Conservation (phyloP, 1,284 basidiomycete genomes). For the Moesziomyces parantarcticus region DNA sequence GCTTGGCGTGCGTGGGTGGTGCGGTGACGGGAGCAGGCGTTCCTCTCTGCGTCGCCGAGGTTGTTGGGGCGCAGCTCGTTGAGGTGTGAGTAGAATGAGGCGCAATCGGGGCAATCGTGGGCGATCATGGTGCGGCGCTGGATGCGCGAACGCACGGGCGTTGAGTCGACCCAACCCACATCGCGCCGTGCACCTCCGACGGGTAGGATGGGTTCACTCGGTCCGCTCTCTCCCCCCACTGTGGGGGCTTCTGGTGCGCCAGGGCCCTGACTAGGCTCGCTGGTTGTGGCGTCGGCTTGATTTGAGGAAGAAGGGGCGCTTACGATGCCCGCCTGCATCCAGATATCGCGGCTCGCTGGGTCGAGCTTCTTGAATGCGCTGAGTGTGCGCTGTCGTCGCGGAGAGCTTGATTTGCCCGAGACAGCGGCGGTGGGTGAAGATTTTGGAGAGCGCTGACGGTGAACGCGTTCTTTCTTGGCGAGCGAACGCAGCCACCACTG, state of each 20-base stretch:
- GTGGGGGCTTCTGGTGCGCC: too few species aligned
- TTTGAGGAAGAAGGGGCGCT: neutral
- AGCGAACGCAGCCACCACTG: conserved; percentile 32
- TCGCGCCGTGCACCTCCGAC: neutral
- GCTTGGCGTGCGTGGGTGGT: conserved; percentile 17
- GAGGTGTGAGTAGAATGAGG: conserved; percentile 35
- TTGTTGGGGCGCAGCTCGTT: neutral
- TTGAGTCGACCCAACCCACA: conserved; percentile 23
- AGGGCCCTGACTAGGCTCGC: neutral
- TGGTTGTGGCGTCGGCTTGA: neutral
- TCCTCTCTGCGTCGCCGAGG: conserved; percentile 9
- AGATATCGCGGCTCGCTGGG: neutral
- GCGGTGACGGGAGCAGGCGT: conserved; percentile 32
- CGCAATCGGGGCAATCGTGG: conserved; percentile 38
- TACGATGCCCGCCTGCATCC: neutral
- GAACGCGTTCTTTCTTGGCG: conserved; percentile 11
- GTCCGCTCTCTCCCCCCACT: neutral
- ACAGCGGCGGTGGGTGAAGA: neutral
- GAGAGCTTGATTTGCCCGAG: neutral
- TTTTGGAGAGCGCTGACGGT: neutral
- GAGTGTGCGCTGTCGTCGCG: neutral
- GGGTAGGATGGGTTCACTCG: neutral
- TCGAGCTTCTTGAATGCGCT: neutral
- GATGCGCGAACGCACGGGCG: conserved; percentile 19
- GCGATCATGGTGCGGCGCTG: conserved; percentile 24